Evolutionary conservation across 208 protist species (phyloP).

Genomic region (Porcisia hertigi): DNA sequence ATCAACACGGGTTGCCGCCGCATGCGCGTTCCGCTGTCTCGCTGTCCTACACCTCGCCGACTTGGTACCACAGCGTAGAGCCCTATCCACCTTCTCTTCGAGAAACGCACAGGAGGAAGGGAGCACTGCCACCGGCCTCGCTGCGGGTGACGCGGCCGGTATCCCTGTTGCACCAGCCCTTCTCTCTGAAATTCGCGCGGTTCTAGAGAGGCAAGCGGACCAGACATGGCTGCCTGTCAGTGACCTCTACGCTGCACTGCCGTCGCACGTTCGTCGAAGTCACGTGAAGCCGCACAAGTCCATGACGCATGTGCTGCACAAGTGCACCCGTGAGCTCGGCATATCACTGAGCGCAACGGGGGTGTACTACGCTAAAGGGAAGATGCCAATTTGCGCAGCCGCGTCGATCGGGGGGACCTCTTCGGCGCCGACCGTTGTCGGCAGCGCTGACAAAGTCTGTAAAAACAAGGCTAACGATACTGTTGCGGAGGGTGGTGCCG

Average conservation of each 20-base stretch:
- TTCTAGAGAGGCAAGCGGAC: conserved; percentile 12
- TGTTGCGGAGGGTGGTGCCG: not conserved
- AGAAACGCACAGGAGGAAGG: not conserved
- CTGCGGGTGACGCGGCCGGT: not conserved
- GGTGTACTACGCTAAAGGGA: conserved; percentile 58
- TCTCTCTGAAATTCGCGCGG: conserved; percentile 18
- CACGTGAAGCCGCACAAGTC: conserved; percentile 83
- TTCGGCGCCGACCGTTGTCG: not conserved
- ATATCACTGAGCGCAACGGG: conserved; percentile 56
- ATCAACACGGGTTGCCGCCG: not conserved
- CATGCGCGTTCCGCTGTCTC: not conserved
- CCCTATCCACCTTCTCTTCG: conserved; percentile 5
- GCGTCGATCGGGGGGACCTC: not conserved
- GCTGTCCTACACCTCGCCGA: not conserved
- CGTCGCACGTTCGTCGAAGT: conserved; percentile 41
- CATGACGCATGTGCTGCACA: conserved; percentile 57
- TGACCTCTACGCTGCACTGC: conserved; percentile 69
- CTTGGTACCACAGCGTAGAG: not conserved
- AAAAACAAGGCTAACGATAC: too few relatives aligned
- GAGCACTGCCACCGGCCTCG: not conserved
- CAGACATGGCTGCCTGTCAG: conserved; percentile 60
- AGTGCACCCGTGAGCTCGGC: conserved; percentile 31
- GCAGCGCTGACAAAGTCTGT: not conserved
- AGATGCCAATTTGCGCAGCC: conserved; percentile 3
- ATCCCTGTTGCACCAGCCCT: conserved; percentile 20